Evolutionary conservation across 352 stramenopile species (phyloP), one percentile per base, ranked within the genome.

Genomic region (Globisporangium alternatum): DNA sequence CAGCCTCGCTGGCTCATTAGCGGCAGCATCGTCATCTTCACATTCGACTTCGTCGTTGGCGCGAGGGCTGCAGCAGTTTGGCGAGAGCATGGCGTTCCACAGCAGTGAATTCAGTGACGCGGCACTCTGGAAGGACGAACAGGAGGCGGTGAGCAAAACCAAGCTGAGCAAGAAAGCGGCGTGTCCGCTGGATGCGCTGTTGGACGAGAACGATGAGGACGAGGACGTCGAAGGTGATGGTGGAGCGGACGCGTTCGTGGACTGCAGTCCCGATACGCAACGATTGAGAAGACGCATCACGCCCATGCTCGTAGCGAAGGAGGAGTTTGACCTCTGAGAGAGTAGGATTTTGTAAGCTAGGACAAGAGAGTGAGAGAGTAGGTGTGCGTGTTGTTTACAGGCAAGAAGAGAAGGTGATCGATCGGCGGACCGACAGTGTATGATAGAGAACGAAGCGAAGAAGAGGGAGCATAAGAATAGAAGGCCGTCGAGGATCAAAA

Each of bases 271-370:
- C 0, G 60, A 64, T 17, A 76, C 69, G 2, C 64, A 74, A 41
- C 70, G 74, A 56, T 48, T 70, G 60, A 77, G 80, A 19, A 77
- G 77, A 5, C 77, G 80, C 33, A 88, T 88, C 57, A 77, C 78
- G 52, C 80, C 80, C 13, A 68, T 70, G 63, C 68, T 88, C 30
- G 69, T 88, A 31, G 61, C 73, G 39, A 83, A 65, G 31, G 66
- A 88, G 72, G 80, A 88, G 56, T 82, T 83, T 28, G 69, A 88
- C 65, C 78, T 88, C 60, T 88, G 76, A 71, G 30, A n/a, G 39
- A 45, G 39, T 45, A n/a, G 13, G 21, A 7, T 45, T 41, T 28
- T 37, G 17, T 55, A 33, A 62, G 19, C 9, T n/a, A 47, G 58
- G 44, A 56, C 13, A 31, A 55, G 25, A 47, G 61, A 39, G 30